Conservation (phyloP, 257 asterid species). For the Lantana camara region DNA sequence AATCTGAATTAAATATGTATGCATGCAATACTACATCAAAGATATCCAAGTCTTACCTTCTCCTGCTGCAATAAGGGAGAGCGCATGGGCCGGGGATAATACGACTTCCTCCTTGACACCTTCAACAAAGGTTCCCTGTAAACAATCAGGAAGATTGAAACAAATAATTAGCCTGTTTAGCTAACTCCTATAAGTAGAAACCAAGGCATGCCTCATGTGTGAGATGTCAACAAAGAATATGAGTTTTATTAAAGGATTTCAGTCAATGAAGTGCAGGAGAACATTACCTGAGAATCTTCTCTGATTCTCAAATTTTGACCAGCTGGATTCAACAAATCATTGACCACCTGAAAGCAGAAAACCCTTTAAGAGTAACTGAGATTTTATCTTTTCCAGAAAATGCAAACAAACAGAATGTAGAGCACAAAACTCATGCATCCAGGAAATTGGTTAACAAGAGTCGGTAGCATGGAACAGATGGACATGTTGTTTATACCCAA, state of each 20-base stretch:
- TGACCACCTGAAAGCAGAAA: conserved; percentile 75
- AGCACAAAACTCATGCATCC: conserved; percentile 16
- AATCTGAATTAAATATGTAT: conserved; percentile 1
- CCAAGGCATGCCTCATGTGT: neutral
- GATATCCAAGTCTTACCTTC: conserved; percentile 62
- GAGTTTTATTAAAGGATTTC: conserved; percentile 2
- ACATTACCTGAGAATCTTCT: conserved; percentile 88
- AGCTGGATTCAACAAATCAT: conserved; percentile 98
- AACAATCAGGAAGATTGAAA: conserved; percentile 24
- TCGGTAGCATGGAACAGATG: conserved; percentile 18
- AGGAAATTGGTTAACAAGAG: conserved; percentile 20
- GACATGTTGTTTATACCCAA: conserved; percentile 13
- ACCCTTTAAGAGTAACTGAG: conserved; percentile 15
- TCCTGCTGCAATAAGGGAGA: conserved; percentile 98
- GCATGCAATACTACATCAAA: conserved; percentile 17
- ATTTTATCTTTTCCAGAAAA: no score
- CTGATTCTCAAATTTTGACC: conserved; percentile 96
- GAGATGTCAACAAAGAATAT: conserved; percentile 18
- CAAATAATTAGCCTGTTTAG: conserved; percentile 9
- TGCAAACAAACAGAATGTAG: no score
- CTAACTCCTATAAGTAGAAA: conserved; percentile 7
- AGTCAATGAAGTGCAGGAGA: conserved; percentile 19
- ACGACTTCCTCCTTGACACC: conserved; percentile 98
- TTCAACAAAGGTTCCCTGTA: conserved; percentile 93
- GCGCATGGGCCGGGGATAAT: conserved; percentile 98